Conservation (phyloP, 345 rosid genomes). For the Adansonia digitata region DNA sequence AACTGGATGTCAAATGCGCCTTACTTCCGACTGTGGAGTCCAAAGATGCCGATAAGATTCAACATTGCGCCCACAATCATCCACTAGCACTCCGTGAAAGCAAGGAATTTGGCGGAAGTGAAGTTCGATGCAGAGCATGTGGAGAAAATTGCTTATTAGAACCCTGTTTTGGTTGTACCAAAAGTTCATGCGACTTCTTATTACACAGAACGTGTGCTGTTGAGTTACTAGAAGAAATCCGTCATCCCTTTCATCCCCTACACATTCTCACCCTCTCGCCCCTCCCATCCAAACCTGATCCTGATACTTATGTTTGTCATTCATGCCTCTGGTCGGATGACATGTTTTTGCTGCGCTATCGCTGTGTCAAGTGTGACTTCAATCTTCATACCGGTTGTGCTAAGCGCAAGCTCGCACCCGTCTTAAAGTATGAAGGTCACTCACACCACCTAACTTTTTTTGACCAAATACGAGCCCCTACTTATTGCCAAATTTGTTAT, state of each 20-base stretch:
- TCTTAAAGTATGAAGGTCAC: not conserved
- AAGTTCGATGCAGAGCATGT: not conserved
- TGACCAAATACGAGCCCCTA: not conserved
- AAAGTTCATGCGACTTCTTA: not conserved
- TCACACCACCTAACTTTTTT: not conserved
- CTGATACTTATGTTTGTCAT: not conserved
- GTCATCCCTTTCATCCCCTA: not conserved
- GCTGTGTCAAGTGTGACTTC: not conserved
- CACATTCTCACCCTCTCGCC: not conserved
- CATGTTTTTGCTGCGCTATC: not conserved
- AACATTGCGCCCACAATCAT: slow-evolving; percentile 7
- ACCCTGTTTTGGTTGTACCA: not conserved
- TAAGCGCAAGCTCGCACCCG: not conserved
- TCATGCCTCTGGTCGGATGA: not conserved
- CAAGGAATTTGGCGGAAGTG: not conserved
- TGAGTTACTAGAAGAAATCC: not conserved
- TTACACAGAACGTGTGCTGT: not conserved
- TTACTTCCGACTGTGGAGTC: slow-evolving; percentile 7
- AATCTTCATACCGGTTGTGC: not conserved
- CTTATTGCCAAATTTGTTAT: not conserved
- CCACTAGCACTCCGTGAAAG: not conserved
- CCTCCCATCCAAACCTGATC: not conserved
- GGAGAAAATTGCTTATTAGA: not conserved
- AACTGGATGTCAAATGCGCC: slow-evolving; percentile 11
- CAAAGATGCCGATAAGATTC: not conserved